Conservation (phyloP, 257 asterid species). For the Galeopsis tetrahit region DNA sequence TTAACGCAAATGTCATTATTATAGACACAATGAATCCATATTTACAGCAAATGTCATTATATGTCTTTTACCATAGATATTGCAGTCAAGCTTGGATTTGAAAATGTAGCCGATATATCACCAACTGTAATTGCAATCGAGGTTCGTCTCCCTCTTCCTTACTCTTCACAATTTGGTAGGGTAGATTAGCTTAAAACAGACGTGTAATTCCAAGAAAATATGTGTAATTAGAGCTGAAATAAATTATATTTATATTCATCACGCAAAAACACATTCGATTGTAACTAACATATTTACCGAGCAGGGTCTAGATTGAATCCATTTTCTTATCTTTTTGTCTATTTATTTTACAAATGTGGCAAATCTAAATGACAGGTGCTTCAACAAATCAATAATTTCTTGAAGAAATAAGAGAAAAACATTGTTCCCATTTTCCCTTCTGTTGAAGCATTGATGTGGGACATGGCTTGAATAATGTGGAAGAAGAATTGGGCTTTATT, state of each 20-base stretch:
- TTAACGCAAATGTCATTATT: too few species aligned
- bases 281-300: too few species aligned
- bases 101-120: conserved; percentile 63
- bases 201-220: too few species aligned
- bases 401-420: conserved; percentile 41
- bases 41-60: too few species aligned
- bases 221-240: too few species aligned
- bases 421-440: not conserved
- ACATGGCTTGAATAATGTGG: conserved; percentile 21
- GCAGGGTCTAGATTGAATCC: not conserved
- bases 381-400: conserved; percentile 53
- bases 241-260: too few species aligned
- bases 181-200: too few species aligned
- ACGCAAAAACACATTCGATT: too few species aligned
- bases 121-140: conserved; percentile 74
- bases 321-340: not conserved
- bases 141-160: conserved; percentile 48
- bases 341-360: not conserved
- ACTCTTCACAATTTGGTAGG: too few species aligned
- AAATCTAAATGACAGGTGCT: conserved; percentile 55
- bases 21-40: too few species aligned
- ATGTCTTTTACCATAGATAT: conserved; percentile 45
- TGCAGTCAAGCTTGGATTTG: conserved; percentile 57
- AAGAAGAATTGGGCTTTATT: not conserved
- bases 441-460: not conserved